Evolutionary conservation across 345 rosid species (phyloP).

Genomic region (Dipteronia sinensis): DNA sequence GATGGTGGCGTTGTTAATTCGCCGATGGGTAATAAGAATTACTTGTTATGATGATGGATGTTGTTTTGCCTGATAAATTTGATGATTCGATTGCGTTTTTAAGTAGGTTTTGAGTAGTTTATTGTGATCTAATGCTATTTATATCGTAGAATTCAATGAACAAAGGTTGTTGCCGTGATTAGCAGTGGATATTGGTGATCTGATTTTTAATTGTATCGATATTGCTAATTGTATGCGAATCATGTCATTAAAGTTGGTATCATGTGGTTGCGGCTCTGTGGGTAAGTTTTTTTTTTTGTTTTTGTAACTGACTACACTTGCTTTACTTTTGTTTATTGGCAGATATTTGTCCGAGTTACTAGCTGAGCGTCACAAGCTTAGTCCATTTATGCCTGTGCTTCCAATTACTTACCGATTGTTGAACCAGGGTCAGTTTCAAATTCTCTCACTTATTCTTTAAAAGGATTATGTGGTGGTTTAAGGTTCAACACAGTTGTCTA

Average conservation of each 20-base stretch:
- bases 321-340: slow-evolving; percentile 23
- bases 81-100: background rate
- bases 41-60: background rate
- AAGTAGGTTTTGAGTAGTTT: background rate
- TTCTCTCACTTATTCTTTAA: background rate
- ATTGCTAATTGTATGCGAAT: background rate
- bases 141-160: background rate
- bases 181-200: background rate
- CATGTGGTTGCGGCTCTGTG: no score
- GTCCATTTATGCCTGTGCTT: slow-evolving; percentile 70
- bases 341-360: slow-evolving; percentile 81
- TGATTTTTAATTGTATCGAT: background rate
- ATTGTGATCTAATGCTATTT: background rate
- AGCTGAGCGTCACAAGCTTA: slow-evolving; percentile 75
- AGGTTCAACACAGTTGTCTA: background rate
- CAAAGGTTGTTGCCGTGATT: background rate
- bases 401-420: slow-evolving; percentile 62
- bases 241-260: background rate
- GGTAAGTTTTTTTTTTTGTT: background rate
- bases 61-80: background rate
- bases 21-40: background rate
- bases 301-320: slow-evolving; percentile 4
- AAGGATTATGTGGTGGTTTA: background rate
- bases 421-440: slow-evolving; percentile 67
- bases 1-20: background rate